These are phyloP conservation scores for Spergularia marina DNA, from an alignment of 148 eudicot species.

Conservation along the genomic window DNA sequence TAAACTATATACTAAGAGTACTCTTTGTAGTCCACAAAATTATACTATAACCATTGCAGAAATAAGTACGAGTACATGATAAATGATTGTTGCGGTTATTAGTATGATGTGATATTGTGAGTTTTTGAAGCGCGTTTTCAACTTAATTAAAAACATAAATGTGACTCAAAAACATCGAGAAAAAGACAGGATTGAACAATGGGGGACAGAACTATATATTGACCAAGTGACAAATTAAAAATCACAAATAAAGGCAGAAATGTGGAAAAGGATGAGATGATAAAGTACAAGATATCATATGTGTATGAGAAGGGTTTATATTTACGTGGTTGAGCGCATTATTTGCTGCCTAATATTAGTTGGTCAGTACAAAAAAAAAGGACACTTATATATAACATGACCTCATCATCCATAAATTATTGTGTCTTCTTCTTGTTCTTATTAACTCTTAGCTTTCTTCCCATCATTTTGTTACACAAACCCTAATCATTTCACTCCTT, in stretches of 20 bases:
- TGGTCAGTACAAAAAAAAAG: constrained; percentile 26
- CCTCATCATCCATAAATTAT: constrained; percentile 33
- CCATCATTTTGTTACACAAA: constrained; percentile 10
- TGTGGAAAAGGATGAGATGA: constrained; percentile 14
- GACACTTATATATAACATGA: constrained; percentile 30
- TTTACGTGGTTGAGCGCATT: constrained; percentile 35
- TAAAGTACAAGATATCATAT: constrained; percentile 20
- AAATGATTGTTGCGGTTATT: too few species aligned
- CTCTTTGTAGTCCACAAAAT: too few species aligned
- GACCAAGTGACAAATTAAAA: constrained; percentile 24
- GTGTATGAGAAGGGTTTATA: constrained; percentile 20
- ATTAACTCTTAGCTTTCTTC: background rate
- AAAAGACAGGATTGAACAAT: background rate
- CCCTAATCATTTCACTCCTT: constrained; percentile 13
- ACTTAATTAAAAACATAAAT: background rate
- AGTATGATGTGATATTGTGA: too few species aligned
- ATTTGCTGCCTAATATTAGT: constrained; percentile 38
- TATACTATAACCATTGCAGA: too few species aligned
- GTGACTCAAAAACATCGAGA: background rate
- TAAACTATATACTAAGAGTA: background rate
- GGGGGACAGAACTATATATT: background rate
- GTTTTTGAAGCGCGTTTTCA: too few species aligned
- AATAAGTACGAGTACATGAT: too few species aligned
- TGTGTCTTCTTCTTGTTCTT: constrained; percentile 13
- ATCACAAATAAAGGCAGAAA: background rate